Evolutionary conservation across 1,139 yeast genomes (phyloP).

Genomic region (Lodderomyces parapsilosis): DNA sequence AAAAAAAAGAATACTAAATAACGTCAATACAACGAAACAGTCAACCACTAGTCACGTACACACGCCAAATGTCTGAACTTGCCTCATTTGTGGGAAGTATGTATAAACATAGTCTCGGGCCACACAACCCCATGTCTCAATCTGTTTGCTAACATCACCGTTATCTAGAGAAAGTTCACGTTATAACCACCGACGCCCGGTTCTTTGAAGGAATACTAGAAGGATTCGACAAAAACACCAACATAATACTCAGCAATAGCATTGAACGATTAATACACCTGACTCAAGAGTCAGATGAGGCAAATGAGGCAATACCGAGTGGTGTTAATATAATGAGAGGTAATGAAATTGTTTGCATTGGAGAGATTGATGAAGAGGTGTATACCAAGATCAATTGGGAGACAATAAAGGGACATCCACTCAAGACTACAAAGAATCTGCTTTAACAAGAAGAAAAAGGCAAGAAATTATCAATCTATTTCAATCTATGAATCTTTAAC

Average conservation of each 20-base stretch:
- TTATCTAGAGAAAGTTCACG: constrained; percentile 53
- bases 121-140: not conserved
- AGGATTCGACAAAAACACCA: constrained; percentile 82
- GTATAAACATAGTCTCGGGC: too few species aligned
- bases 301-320: constrained; percentile 48
- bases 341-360: constrained; percentile 76
- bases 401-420: constrained; percentile 36
- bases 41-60: not conserved
- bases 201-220: constrained; percentile 68
- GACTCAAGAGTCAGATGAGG: constrained; percentile 30
- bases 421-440: constrained; percentile 46
- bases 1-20: not conserved
- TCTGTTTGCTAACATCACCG: constrained; percentile 29
- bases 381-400: constrained; percentile 59
- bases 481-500: constrained; percentile 25
- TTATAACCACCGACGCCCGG: constrained; percentile 84
- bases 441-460: constrained; percentile 14
- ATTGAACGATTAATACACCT: constrained; percentile 48
- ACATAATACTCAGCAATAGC: constrained; percentile 63
- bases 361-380: constrained; percentile 58
- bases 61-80: constrained; percentile 31
- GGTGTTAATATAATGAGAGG: constrained; percentile 79
- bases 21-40: too few species aligned
- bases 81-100: constrained; percentile 39
- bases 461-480: not conserved